Percentiles rank a stretch among this genome's conserved stretches.
These are phyloP conservation scores for Tylopilus rubrobrunneus DNA, from an alignment of 768 basidiomycete genomes.

Conservation along the genomic window DNA sequence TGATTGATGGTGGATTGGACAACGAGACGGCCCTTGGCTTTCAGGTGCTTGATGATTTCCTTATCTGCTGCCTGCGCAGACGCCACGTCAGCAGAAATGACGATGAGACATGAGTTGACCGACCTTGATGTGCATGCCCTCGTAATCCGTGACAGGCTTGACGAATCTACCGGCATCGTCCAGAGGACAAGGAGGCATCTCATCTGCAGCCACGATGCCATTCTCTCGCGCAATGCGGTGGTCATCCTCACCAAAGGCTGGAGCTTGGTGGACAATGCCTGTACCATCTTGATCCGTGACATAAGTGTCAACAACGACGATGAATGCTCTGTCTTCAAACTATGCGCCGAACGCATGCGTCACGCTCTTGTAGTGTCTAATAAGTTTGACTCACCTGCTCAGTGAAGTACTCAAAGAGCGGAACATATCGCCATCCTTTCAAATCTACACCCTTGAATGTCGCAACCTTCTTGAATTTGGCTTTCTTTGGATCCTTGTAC, in stretches of 20 bases:
- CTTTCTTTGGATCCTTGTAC: constrained; percentile 97
- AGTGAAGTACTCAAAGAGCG: constrained; percentile 95
- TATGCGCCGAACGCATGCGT: constrained; percentile 28
- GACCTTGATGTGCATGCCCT: constrained; percentile 87
- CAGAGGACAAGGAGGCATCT: constrained; percentile 95
- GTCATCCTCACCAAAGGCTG: constrained; percentile 98
- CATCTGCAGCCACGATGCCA: constrained; percentile 78
- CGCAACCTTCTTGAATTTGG: constrained; percentile 88
- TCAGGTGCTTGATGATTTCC: constrained; percentile 86
- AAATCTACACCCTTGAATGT: constrained; percentile 88
- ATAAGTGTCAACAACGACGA: constrained; percentile 86
- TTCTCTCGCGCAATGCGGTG: constrained; percentile 87
- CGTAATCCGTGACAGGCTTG: constrained; percentile 83
- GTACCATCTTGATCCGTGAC: constrained; percentile 93
- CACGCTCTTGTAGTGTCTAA: background rate
- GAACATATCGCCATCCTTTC: constrained; percentile 94
- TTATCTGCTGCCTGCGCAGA: constrained; percentile 81
- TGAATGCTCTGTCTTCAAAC: constrained; percentile 90
- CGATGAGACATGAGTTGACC: constrained; percentile 10
- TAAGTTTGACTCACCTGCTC: constrained; percentile 61
- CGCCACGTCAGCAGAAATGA: background rate
- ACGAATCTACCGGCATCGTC: constrained; percentile 90
- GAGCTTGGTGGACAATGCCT: constrained; percentile 98
- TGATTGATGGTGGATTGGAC: constrained; percentile 85
- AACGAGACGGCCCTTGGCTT: constrained; percentile 82